Evolutionary conservation across 164 flowering plant genomes (phyloP), one percentile per base, ranked within the genome.

Genomic region (Magnolia sinica): DNA sequence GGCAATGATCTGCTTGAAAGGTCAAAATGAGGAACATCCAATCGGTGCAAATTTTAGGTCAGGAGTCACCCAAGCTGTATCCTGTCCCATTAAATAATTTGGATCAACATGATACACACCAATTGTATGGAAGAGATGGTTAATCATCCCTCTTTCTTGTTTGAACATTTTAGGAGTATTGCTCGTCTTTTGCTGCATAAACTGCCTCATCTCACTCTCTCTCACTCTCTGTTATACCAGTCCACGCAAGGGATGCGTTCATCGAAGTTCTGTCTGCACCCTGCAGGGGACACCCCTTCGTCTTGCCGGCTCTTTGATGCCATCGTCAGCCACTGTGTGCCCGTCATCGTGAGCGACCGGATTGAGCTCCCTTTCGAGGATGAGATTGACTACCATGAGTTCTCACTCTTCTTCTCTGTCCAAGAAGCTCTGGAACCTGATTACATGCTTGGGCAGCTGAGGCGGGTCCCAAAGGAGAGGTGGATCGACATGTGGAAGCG

Each of bases 261-360:
- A 71, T 94, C 99, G 51, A 96, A 96, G 87, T 96, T 92, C 84
- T 96, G 99, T 81, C 85, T 96, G 72, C 85, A 91, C 77, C 97
- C 97, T 37, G 99, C 98, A 8, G 99, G 98, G 73, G 98, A 96
- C 81, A 96, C 98, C 58, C 99, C 99, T 55, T 96, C 99, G 37
- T 94, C 99, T 23, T 91, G 96, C 79, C 95, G 98, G 9, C 89
- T 96, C 49, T 96, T 96, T 82, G 99, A 96, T 85, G 99, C 98
- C 37, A 92, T 96, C 61, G 97, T 91, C 61, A 96, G 98, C 83
- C 98, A 91, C 73, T 96, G 99, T 77, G 89, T 96, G 65, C 99
- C 99, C 22, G 99, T 96, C 63, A 94, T 96, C 66, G 92, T 96
- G 77, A 96, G 99, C 73, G 94, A 96, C 87, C 78, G 78, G 67